phyloP scores from a whole-genome alignment of 331 rosid genomes.

The Malus hybrid region DNA sequence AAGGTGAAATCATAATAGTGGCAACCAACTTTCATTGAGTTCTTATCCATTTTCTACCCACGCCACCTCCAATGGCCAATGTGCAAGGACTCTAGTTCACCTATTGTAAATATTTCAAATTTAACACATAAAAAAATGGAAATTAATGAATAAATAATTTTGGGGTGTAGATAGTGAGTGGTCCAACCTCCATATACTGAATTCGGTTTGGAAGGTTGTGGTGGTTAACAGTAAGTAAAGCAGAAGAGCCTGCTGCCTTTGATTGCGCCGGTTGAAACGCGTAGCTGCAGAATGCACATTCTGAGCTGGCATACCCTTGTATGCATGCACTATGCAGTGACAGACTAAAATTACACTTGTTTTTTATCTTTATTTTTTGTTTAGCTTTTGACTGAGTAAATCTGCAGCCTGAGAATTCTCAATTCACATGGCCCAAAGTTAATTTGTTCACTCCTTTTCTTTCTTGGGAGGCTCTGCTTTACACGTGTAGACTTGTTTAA shows the following conservation, averaged over 20 bases:
- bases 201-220: background rate
- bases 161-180: background rate
- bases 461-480: background rate
- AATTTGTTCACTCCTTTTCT: background rate
- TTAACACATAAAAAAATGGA: too few species aligned
- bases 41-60: background rate
- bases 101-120: too few species aligned
- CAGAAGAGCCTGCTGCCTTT: background rate
- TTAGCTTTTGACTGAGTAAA: background rate
- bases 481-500: background rate
- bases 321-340: background rate
- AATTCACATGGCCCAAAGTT: background rate
- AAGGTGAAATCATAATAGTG: background rate
- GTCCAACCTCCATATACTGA: conserved; percentile 2
- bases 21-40: background rate
- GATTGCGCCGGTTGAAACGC: conserved; percentile 3
- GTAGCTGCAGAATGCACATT: background rate
- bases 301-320: conserved; percentile 6
- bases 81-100: background rate
- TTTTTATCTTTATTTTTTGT: background rate
- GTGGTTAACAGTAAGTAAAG: conserved; percentile 14
- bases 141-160: background rate
- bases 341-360: background rate
- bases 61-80: background rate
- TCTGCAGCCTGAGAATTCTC: conserved; percentile 2